Conservation (phyloP, 225 moss, liverwort and hornwort species). For the Bryum argenteum region DNA sequence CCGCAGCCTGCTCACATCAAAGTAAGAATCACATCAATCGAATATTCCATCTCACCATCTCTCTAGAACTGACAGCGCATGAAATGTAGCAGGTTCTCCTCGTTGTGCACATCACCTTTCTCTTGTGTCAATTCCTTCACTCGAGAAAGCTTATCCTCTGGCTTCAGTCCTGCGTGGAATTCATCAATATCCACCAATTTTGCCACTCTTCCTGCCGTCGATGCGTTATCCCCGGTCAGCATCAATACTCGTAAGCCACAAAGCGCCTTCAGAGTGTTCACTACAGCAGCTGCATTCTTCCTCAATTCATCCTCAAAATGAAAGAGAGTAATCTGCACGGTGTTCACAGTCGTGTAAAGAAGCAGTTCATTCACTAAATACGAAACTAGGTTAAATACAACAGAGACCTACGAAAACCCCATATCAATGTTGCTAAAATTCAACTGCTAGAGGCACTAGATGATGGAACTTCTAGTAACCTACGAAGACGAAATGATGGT, state of each 20-base stretch:
- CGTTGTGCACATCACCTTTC: constrained; percentile 40
- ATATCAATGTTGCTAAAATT: constrained; percentile 15
- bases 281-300: constrained; percentile 72
- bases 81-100: constrained; percentile 5
- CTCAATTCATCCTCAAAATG: constrained; percentile 97
- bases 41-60: constrained; percentile 2
- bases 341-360: background rate
- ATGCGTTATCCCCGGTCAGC: constrained; percentile 89
- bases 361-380: background rate
- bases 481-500: constrained; percentile 1
- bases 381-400: constrained; percentile 9
- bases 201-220: constrained; percentile 87
- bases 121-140: constrained; percentile 71
- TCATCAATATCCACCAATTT: constrained; percentile 84
- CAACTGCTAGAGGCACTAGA: background rate
- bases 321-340: constrained; percentile 77
- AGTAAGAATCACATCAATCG: background rate
- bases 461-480: constrained; percentile 5
- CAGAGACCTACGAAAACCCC: no score
- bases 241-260: constrained; percentile 77
- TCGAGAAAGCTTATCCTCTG: constrained; percentile 90
- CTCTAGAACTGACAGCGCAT: background rate
- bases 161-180: constrained; percentile 78
- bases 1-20: constrained; percentile 49
- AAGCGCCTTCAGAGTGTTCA: constrained; percentile 64